Base-by-base conservation (phyloP, 805 yeast species). In the Ogataea siamensis region DNA sequence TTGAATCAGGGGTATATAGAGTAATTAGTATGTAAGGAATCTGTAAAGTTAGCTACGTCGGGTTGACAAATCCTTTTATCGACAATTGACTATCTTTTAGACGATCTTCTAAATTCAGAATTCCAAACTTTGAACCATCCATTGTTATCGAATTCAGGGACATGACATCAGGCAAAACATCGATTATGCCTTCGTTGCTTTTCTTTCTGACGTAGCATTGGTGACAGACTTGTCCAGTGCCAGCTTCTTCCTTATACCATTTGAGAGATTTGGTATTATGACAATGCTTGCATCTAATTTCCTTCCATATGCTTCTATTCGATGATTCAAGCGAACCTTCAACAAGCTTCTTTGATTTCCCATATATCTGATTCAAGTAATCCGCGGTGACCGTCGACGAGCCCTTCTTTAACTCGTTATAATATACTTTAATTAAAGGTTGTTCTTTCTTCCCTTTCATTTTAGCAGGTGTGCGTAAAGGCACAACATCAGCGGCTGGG, bases 361-460 rank as follows among this genome's bases (percentile, higher is more conserved):
- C 34, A 35, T 42, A 46, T 5, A 42, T 6, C 9, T 29, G 27
- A 31, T 40, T 45, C 45, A 39, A 39, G 15, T 29, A 28, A 19
- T 46, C 45, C 6, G 44, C 50, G 3, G 39, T 30, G 8, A 12
- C 20, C 13, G 27, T 9, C 12, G 12, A n/a, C 6, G 25, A n/a
- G 7, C 34, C 17, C 23, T 45, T 43, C 43, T 49, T 54, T 12
- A 14, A 43, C 41, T 66, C 78, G 36, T 61, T 69, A 26, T 63
- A 49, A 54, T 62, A 74, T 24, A 66, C 49, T 42, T 58, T 64
- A 9, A 74, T 49, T 20, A 73, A 46, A 15, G 80, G 67, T 25
- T 62, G 64, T 5, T 59, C 42, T 2, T 54, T 51, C 17, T 51
- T 45, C 5, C 50, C 50, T 25, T 37, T 46, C 11, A 43, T 38